phyloP scores from a whole-genome alignment of 768 basidiomycete species.

The Russula ochroleuca region DNA sequence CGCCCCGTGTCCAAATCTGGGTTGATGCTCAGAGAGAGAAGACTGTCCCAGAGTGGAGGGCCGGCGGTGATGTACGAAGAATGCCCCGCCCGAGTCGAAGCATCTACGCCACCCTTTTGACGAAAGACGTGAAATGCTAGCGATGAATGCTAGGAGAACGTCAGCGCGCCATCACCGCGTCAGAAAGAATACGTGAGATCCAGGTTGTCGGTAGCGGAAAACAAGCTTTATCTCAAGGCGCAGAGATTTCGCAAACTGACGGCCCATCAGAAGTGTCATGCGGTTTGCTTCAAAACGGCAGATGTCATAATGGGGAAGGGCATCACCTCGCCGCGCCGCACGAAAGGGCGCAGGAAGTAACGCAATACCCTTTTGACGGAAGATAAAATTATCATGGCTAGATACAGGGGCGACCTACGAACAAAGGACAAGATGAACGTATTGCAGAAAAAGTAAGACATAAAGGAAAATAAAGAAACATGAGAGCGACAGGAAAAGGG shows the following conservation, averaged over 20 bases:
- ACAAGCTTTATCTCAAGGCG: conserved; percentile 14
- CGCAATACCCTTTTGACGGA: conserved; percentile 10
- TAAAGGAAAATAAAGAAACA: conserved; percentile 16
- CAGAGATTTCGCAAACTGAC: conserved; percentile 14
- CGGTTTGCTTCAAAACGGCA: conserved; percentile 14
- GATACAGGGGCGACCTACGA: conserved; percentile 25
- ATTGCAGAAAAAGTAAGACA: conserved; percentile 11
- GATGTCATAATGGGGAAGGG: conserved; percentile 17
- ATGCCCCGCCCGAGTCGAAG: background rate
- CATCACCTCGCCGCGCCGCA: background rate
- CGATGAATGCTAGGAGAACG: conserved; percentile 14
- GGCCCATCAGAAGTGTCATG: conserved; percentile 15
- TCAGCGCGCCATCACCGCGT: conserved; percentile 2
- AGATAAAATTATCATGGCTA: conserved; percentile 25
- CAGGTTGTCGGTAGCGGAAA: conserved; percentile 14
- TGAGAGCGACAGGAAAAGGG: conserved; percentile 16
- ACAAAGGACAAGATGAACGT: conserved; percentile 18
- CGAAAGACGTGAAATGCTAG: conserved; percentile 5
- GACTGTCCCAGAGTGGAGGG: conserved; percentile 2
- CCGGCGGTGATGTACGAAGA: background rate
- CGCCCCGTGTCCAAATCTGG: conserved; percentile 1
- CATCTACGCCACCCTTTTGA: conserved; percentile 7
- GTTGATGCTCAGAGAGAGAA: background rate
- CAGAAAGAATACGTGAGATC: conserved; percentile 18
- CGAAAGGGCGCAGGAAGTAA: conserved; percentile 2